Base-by-base conservation (phyloP, 192 early-diverging fungal genomes). In the Coemansia sp. region DNA sequence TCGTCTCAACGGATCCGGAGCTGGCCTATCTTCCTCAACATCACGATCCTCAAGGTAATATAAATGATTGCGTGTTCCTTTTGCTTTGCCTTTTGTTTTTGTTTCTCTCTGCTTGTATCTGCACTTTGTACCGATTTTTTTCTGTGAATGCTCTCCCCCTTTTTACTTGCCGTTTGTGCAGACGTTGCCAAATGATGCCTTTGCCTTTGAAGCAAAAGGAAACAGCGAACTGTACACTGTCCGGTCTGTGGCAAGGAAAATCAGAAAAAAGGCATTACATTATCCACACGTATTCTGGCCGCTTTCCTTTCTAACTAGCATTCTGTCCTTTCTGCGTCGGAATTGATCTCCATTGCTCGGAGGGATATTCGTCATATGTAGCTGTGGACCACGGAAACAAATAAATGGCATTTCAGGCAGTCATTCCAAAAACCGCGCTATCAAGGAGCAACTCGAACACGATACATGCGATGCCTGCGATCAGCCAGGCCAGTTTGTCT, bases 381-480 rank as follows among this genome's bases (percentile, higher is more conserved):
- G 63, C 63, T 19, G 49, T 36, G 32, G 63, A 19, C 37, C 48
- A 49, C 48, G 45, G 58, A 62, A 61, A 37, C 65, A 60, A 18
- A 45, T 32, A 40, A 71, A 62, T 57, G 56, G 66, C 6, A 19
- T 49, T 39, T 41, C 59, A 37, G 55, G 6, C 37, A 66, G 43
- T 21, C 55, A 39, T 32, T 37, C 22, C 36, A 41, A 37, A 15
- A 42, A 36, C 32, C 51, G 52, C 32, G 26, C 18, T 40, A 32
- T 32, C 32, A 59, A 63, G 26, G 41, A 43, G 41, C 43, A 67
- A 41, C 46, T 37, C 2, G 76, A 62, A 41, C 69, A 83, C 57
- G 80, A 83, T 51, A 46, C 56, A 26, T 83, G 80, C 65, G 80
- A 78, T 45, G 76, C 80, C 10, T 83, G 80, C 58, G 73, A 73